Evolutionary conservation across 2,329 filamentous ascomycete species (phyloP).

Genomic region (Pestalotiopsis sp.): DNA sequence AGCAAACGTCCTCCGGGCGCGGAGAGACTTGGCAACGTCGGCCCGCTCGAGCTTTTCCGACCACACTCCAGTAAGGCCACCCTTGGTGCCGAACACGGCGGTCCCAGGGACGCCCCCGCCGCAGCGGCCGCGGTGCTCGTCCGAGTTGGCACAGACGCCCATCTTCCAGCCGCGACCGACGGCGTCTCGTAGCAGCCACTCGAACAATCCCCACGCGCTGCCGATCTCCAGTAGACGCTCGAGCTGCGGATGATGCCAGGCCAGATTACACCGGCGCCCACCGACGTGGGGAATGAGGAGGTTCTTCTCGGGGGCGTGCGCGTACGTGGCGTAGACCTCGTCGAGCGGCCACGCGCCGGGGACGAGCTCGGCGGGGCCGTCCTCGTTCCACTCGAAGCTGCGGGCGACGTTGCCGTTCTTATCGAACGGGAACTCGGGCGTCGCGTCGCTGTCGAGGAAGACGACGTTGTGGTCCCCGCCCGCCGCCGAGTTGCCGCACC

Average conservation of each 20-base stretch:
- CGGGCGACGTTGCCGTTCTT: constrained; percentile 34
- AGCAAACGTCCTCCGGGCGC: constrained; percentile 31
- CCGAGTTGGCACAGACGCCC: constrained; percentile 37
- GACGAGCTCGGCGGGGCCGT: constrained; percentile 31
- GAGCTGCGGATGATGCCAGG: constrained; percentile 34
- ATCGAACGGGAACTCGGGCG: constrained; percentile 34
- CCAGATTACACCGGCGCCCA: constrained; percentile 30
- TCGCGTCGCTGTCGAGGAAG: constrained; percentile 30
- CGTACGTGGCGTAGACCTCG: constrained; percentile 39
- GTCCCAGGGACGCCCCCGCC: constrained; percentile 37
- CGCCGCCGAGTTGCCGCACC: constrained; percentile 34
- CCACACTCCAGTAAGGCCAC: constrained; percentile 30
- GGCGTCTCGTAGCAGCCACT: constrained; percentile 36
- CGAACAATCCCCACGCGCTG: constrained; percentile 37
- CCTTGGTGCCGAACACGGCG: constrained; percentile 34
- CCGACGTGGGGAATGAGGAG: constrained; percentile 40
- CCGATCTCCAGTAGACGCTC: constrained; percentile 38
- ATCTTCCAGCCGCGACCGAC: constrained; percentile 34
- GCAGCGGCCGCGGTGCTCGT: constrained; percentile 38
- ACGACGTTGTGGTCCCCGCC: constrained; percentile 38
- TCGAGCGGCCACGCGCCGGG: constrained; percentile 39
- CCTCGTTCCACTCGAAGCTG: constrained; percentile 39
- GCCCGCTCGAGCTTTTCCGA: constrained; percentile 21
- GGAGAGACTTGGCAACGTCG: constrained; percentile 24
- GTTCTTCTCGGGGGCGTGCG: constrained; percentile 30